Percentiles rank a stretch among this genome's conserved stretches.
phyloP scores from a whole-genome alignment of 2,329 filamentous ascomycete genomes.

The Thyridium curvatum region DNA sequence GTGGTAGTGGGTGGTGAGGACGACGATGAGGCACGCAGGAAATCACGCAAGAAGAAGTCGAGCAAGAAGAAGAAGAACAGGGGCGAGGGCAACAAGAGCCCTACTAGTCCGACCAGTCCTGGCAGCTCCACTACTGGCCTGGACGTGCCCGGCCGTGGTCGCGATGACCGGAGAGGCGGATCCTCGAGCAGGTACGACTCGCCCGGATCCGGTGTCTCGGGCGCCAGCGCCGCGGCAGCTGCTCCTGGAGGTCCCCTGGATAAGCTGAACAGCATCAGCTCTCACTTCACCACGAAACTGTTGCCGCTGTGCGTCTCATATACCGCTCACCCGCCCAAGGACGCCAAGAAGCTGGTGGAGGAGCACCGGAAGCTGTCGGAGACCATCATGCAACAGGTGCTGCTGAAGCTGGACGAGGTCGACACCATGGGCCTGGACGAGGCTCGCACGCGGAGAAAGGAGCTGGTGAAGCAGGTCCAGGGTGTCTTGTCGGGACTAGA shows the following conservation, averaged over 20 bases:
- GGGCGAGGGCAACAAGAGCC: constrained; percentile 31
- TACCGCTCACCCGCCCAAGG: constrained; percentile 54
- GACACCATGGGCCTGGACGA: constrained; percentile 65
- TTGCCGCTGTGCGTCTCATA: constrained; percentile 61
- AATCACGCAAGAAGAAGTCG: constrained; percentile 27
- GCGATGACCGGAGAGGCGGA: constrained; percentile 23
- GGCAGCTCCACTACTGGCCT: constrained; percentile 32
- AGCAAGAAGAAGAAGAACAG: constrained; percentile 36
- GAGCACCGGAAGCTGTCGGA: constrained; percentile 72
- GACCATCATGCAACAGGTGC: constrained; percentile 67
- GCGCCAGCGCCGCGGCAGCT: constrained; percentile 17
- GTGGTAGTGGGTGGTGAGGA: constrained; percentile 43
- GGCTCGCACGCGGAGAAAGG: constrained; percentile 61
- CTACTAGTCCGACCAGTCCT: constrained; percentile 22
- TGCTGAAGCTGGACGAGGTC: constrained; percentile 71
- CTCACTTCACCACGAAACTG: constrained; percentile 57
- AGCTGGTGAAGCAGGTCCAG: constrained; percentile 67
- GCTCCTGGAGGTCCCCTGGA: constrained; percentile 40
- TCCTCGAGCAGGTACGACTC: constrained; percentile 30
- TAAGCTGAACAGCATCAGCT: constrained; percentile 60
- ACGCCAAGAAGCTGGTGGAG: constrained; percentile 61
- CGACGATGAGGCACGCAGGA: constrained; percentile 21
- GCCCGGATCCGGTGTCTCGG: constrained; percentile 23
- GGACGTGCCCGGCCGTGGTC: constrained; percentile 18
- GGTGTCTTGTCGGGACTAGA: constrained; percentile 61